Evolutionary conservation across 208 protist species (phyloP).

Genomic region (Crithidia thermophila): DNA sequence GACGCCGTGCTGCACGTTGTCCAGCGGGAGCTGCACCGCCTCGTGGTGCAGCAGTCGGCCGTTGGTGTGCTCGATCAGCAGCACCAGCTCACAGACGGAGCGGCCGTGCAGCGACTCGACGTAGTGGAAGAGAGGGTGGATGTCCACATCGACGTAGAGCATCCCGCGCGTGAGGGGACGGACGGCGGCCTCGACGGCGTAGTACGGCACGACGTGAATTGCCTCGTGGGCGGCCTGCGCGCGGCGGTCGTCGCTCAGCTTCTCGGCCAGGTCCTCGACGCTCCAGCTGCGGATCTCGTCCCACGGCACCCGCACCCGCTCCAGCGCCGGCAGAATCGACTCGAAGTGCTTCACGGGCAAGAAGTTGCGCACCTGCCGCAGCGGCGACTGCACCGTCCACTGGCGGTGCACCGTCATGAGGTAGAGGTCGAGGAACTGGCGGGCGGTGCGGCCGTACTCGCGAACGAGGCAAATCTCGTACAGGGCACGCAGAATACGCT

Average conservation of each 20-base stretch:
- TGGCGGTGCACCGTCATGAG: conserved; percentile 97
- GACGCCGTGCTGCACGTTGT: conserved; percentile 63
- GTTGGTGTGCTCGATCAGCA: conserved; percentile 97
- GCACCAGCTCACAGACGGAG: conserved; percentile 90
- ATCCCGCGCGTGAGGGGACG: conserved; percentile 97
- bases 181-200: conserved; percentile 89
- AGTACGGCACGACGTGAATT: conserved; percentile 96
- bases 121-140: conserved; percentile 97
- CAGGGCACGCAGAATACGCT: conserved; percentile 90
- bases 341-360: conserved; percentile 82
- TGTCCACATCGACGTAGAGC: conserved; percentile 95
- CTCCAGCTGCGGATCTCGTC: conserved; percentile 95
- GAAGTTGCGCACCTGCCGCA: conserved; percentile 85
- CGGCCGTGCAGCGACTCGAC: conserved; percentile 92
- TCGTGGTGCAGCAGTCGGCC: conserved; percentile 98
- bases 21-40: conserved; percentile 91
- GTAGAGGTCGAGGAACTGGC: conserved; percentile 88
- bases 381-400: conserved; percentile 96
- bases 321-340: conserved; percentile 94
- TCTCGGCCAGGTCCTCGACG: conserved; percentile 93
- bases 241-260: conserved; percentile 86
- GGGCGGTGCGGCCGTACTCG: conserved; percentile 96
- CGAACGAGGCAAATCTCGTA: conserved; percentile 97
- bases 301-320: conserved; percentile 96
- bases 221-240: conserved; percentile 88